These are phyloP conservation scores for Daldinia loculata DNA, from an alignment of 495 filamentous ascomycete genomes.

Conservation along the genomic window DNA sequence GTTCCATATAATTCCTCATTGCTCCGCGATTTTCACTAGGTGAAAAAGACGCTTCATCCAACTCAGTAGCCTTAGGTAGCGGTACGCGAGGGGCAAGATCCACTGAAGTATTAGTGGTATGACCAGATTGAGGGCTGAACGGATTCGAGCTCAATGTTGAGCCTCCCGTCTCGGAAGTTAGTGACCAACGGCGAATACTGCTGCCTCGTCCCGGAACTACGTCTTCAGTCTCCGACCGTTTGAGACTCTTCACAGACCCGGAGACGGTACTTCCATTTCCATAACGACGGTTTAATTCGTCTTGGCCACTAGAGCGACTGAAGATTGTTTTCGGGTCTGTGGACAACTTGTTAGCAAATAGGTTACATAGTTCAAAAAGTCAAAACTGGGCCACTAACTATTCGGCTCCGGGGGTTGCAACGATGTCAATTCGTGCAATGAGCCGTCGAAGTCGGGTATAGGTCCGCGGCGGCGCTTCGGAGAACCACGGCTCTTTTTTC, in stretches of 20 bases:
- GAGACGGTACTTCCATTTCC: slow-evolving; percentile 38
- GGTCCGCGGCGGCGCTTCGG: slow-evolving; percentile 17
- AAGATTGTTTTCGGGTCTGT: slow-evolving; percentile 23
- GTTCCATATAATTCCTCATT: not conserved
- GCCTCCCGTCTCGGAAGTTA: slow-evolving; percentile 51
- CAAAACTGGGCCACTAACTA: slow-evolving; percentile 31
- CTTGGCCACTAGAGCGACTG: slow-evolving; percentile 22
- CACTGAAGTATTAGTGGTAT: slow-evolving; percentile 56
- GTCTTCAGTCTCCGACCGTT: slow-evolving; percentile 38
- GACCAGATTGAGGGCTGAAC: slow-evolving; percentile 51
- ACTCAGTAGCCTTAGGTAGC: slow-evolving; percentile 9
- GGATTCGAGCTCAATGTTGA: slow-evolving; percentile 52
- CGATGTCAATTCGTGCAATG: slow-evolving; percentile 27
- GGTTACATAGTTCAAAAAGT: not conserved
- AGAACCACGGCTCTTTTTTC: slow-evolving; percentile 18
- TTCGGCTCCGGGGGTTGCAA: slow-evolving; percentile 17
- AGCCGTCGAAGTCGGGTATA: slow-evolving; percentile 29
- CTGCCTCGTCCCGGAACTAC: slow-evolving; percentile 43
- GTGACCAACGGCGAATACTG: slow-evolving; percentile 51
- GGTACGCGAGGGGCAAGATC: slow-evolving; percentile 43
- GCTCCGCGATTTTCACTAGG: not conserved
- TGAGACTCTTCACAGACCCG: slow-evolving; percentile 25
- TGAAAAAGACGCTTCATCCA: not conserved
- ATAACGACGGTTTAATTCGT: slow-evolving; percentile 25
- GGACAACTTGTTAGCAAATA: slow-evolving; percentile 12